Conservation (phyloP, 2,329 filamentous ascomycete genomes). For the Calonectria multiphialidica region DNA sequence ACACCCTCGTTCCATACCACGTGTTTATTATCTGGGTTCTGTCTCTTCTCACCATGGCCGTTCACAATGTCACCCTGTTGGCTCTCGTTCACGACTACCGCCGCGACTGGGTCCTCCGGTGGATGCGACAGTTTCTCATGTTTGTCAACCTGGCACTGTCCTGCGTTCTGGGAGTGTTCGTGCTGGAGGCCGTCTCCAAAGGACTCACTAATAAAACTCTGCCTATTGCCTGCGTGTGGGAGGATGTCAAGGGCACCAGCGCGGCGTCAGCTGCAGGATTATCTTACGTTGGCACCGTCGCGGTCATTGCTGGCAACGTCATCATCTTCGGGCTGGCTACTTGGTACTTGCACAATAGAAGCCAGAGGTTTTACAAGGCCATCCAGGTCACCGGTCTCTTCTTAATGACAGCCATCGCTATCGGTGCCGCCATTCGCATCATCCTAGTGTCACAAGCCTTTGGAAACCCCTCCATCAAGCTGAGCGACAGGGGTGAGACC, state of each 20-base stretch:
- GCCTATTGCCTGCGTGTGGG: conserved; percentile 73
- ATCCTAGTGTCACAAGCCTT: conserved; percentile 72
- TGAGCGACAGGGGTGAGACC: conserved; percentile 40
- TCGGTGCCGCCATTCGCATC: conserved; percentile 70
- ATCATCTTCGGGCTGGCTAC: conserved; percentile 70
- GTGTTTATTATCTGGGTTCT: conserved; percentile 81
- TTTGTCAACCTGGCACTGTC: conserved; percentile 72
- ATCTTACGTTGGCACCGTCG: conserved; percentile 70
- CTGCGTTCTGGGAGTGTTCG: conserved; percentile 66
- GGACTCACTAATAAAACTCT: conserved; percentile 64
- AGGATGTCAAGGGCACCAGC: conserved; percentile 50
- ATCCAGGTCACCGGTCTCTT: conserved; percentile 66
- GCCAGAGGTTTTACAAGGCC: conserved; percentile 65
- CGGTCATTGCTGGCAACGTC: conserved; percentile 69
- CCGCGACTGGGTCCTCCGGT: conserved; percentile 74
- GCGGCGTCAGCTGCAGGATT: conserved; percentile 56
- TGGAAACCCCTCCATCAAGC: conserved; percentile 41
- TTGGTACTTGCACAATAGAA: conserved; percentile 72
- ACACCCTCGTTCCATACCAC: conserved; percentile 73
- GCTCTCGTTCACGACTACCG: conserved; percentile 75
- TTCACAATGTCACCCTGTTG: conserved; percentile 73
- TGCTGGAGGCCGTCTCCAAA: conserved; percentile 66
- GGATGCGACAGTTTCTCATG: conserved; percentile 76
- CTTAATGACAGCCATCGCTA: conserved; percentile 68
- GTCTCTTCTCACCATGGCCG: conserved; percentile 72